Conservation (phyloP, 179 eudicot species). For the Corrigiola litoralis region DNA sequence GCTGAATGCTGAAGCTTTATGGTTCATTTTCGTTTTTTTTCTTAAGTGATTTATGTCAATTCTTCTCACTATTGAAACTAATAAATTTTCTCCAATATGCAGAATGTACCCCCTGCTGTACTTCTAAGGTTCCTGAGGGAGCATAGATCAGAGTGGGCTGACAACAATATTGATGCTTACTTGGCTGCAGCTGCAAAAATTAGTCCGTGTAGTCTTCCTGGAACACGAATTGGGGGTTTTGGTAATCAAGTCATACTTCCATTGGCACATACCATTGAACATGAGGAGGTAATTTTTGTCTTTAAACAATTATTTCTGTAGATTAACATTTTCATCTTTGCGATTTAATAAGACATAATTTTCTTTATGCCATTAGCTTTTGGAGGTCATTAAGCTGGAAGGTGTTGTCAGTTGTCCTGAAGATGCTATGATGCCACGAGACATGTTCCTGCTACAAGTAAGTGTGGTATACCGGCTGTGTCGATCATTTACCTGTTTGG, state of each 20-base stretch:
- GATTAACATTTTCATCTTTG: neutral
- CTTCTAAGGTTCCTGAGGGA: constrained; percentile 78
- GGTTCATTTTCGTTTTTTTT: neutral
- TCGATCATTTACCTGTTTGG: neutral
- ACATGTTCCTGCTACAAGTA: constrained; percentile 83
- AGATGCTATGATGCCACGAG: constrained; percentile 79
- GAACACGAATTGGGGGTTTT: constrained; percentile 56
- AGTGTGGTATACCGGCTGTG: constrained; percentile 9
- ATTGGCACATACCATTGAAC: constrained; percentile 84
- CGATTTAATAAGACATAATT: neutral
- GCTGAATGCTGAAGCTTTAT: neutral
- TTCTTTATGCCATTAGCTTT: constrained; percentile 34
- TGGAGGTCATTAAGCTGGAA: constrained; percentile 89
- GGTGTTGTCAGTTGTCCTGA: constrained; percentile 62
- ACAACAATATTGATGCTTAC: constrained; percentile 76
- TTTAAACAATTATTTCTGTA: neutral
- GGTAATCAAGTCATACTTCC: constrained; percentile 92
- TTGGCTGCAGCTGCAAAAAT: constrained; percentile 74
- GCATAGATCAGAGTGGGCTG: constrained; percentile 97
- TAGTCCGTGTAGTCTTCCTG: constrained; percentile 73
- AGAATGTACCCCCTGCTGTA: constrained; percentile 89
- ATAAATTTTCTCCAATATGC: constrained; percentile 12
- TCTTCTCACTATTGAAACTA: neutral
- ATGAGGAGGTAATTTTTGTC: constrained; percentile 62
- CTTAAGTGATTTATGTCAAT: neutral